Evolutionary conservation across 805 yeast species (phyloP).

Genomic region (Tetrapisispora taiwanensis): DNA sequence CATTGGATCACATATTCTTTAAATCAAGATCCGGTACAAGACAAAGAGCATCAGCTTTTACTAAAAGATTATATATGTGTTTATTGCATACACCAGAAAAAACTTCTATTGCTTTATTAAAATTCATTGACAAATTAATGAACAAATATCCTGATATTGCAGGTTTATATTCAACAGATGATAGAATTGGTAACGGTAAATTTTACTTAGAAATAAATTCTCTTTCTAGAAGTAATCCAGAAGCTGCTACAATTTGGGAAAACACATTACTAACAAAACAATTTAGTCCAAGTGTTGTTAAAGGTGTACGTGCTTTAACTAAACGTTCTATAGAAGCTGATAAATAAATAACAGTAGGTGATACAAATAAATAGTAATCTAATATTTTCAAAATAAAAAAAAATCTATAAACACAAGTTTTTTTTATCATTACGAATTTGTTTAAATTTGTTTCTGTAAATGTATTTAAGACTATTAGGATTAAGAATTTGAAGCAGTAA

Average conservation of each 20-base stretch:
- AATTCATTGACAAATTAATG: constrained; percentile 67
- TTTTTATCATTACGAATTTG: no score
- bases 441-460: no score
- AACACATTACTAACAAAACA: constrained; percentile 67
- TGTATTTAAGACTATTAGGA: no score
- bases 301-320: constrained; percentile 42
- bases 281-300: constrained; percentile 71
- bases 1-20: constrained; percentile 75
- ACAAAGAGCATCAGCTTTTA: constrained; percentile 66
- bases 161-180: constrained; percentile 80
- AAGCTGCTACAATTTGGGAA: constrained; percentile 89
- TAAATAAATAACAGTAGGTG: background rate
- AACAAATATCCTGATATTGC: constrained; percentile 61
- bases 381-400: background rate
- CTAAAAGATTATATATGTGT: constrained; percentile 64
- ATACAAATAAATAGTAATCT: background rate
- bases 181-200: constrained; percentile 72
- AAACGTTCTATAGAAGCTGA: constrained; percentile 26
- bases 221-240: constrained; percentile 71
- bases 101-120: constrained; percentile 65
- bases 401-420: no score
- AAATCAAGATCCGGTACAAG: constrained; percentile 58
- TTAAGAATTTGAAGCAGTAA: background rate
- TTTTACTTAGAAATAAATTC: constrained; percentile 56
- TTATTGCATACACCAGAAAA: constrained; percentile 78